Conservation (phyloP, 768 basidiomycete species). For the Hypsizygus marmoreus region DNA sequence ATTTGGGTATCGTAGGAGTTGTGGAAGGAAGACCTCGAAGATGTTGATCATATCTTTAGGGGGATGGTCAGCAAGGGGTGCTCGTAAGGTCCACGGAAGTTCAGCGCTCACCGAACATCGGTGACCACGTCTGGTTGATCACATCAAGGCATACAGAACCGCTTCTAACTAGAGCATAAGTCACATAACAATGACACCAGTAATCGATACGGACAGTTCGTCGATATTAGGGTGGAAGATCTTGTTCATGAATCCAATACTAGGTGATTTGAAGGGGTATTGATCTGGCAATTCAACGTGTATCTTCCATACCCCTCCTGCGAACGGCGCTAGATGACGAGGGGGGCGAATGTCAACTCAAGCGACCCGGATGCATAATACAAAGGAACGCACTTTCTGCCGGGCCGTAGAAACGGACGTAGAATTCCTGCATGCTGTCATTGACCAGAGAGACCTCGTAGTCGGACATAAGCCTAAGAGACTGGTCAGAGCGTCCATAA, state of each 20-base stretch:
- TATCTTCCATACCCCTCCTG: conserved; percentile 99
- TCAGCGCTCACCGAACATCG: conserved; percentile 89
- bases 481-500: conserved; percentile 11
- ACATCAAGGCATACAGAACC: conserved; percentile 98
- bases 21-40: conserved; percentile 97
- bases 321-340: conserved; percentile 77
- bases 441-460: conserved; percentile 97
- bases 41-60: conserved; percentile 96
- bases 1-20: conserved; percentile 96
- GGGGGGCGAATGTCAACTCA: conserved; percentile 4
- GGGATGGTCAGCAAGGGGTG: conserved; percentile 4
- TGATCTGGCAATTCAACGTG: conserved; percentile 98
- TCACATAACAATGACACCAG: background rate
- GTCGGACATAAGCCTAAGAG: conserved; percentile 90
- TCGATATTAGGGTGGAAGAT: conserved; percentile 99
- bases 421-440: conserved; percentile 99
- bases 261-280: conserved; percentile 98
- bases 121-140: conserved; percentile 99
- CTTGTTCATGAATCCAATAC: conserved; percentile 99
- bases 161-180: conserved; percentile 55
- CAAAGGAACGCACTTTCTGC: conserved; percentile 73
- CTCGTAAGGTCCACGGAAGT: background rate
- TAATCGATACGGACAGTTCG: conserved; percentile 73
- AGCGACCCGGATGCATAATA: background rate
- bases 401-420: conserved; percentile 93